phyloP scores from a whole-genome alignment of 202 grass and related monocot species.

The Cymbopogon flexuosus region DNA sequence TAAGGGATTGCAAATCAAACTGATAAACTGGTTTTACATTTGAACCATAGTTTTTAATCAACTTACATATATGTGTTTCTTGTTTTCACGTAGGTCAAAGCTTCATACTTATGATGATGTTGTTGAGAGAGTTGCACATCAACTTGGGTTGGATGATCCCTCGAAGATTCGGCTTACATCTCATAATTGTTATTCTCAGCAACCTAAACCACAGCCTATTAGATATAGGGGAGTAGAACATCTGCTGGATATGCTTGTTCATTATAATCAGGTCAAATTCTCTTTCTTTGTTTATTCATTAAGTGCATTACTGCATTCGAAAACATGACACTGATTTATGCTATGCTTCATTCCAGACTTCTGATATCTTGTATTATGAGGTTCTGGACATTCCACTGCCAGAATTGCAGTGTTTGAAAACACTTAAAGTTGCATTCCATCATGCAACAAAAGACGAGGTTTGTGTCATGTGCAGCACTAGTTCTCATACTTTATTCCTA shows the following conservation, averaged over 20 bases:
- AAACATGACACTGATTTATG: not conserved
- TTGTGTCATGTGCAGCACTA: not conserved
- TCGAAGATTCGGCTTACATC: slow-evolving; percentile 95
- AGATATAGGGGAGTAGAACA: slow-evolving; percentile 82
- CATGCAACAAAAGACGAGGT: slow-evolving; percentile 96
- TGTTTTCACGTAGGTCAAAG: slow-evolving; percentile 51
- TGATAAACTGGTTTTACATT: not conserved
- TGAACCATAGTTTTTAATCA: not conserved
- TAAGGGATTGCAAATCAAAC: slow-evolving; percentile 28
- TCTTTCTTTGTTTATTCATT: slow-evolving; percentile 7
- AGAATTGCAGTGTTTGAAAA: slow-evolving; percentile 90
- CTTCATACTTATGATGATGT: slow-evolving; percentile 93
- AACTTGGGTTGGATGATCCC: slow-evolving; percentile 73
- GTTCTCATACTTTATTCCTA: slow-evolving; percentile 6
- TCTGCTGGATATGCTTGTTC: slow-evolving; percentile 89
- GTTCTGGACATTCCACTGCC: slow-evolving; percentile 88
- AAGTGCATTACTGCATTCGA: not conserved
- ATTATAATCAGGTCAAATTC: slow-evolving; percentile 83
- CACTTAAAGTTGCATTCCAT: slow-evolving; percentile 96
- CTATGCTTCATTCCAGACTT: slow-evolving; percentile 54
- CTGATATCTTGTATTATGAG: slow-evolving; percentile 97
- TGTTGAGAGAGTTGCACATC: slow-evolving; percentile 77
- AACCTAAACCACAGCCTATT: slow-evolving; percentile 92
- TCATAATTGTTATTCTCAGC: slow-evolving; percentile 87
- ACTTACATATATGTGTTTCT: slow-evolving; percentile 22